Percentiles rank a stretch among this genome's conserved stretches.
These are phyloP conservation scores for Sarcomyxa edulis DNA, from an alignment of 768 basidiomycete genomes.

Conservation along the genomic window DNA sequence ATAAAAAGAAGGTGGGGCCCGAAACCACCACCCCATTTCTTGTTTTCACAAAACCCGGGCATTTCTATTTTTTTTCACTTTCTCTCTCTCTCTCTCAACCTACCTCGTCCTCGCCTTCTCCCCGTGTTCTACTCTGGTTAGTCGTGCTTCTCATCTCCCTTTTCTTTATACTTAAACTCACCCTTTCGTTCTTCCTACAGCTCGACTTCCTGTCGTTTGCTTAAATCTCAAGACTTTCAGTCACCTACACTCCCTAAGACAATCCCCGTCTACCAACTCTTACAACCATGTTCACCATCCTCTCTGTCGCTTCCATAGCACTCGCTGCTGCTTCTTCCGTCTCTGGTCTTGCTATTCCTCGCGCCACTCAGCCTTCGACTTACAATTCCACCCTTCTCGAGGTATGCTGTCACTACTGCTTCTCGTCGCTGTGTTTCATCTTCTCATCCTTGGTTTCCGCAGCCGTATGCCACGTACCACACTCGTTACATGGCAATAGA, in stretches of 20 bases:
- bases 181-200: too few species aligned
- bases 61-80: too few species aligned
- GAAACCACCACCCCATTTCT: too few species aligned
- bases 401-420: slow-evolving; percentile 16
- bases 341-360: slow-evolving; percentile 34
- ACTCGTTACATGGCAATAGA: slow-evolving; percentile 53
- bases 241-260: slow-evolving; percentile 26
- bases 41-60: too few species aligned
- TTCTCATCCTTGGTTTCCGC: slow-evolving; percentile 3
- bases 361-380: slow-evolving; percentile 31
- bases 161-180: too few species aligned
- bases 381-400: slow-evolving; percentile 46
- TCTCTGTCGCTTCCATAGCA: slow-evolving; percentile 37
- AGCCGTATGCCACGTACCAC: slow-evolving; percentile 57
- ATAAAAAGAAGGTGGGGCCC: too few species aligned
- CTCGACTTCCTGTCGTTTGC: too few species aligned
- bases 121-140: too few species aligned
- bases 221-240: too few species aligned
- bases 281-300: slow-evolving; percentile 32
- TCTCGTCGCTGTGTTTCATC: slow-evolving; percentile 3
- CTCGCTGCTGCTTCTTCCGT: slow-evolving; percentile 33
- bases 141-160: too few species aligned
- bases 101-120: too few species aligned
- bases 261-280: slow-evolving; percentile 12
- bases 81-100: too few species aligned